These are phyloP conservation scores for Alternaria incomplexa DNA, from an alignment of 2,329 filamentous ascomycete genomes.

Conservation along the genomic window DNA sequence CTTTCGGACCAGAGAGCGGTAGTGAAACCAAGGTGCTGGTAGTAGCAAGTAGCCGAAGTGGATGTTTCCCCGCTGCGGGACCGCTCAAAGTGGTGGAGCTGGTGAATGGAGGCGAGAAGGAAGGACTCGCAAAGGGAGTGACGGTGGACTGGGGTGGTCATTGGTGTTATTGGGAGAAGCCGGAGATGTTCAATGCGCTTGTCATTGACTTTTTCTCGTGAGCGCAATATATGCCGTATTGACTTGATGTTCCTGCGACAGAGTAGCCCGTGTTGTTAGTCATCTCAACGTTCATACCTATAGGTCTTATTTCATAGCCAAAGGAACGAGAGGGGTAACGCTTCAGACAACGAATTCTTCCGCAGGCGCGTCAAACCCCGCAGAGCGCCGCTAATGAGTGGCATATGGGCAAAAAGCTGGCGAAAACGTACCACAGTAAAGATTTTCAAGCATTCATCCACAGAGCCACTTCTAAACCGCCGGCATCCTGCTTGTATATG, in stretches of 20 bases:
- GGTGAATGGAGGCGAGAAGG: constrained; percentile 18
- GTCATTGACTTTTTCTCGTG: constrained; percentile 19
- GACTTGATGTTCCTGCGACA: not conserved
- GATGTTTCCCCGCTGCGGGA: constrained; percentile 36
- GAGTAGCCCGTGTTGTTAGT: not conserved
- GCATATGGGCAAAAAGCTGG: not conserved
- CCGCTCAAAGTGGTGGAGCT: constrained; percentile 29
- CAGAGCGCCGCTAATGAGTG: not conserved
- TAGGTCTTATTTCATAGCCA: not conserved
- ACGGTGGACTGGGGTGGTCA: constrained; percentile 36
- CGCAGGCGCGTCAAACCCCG: not conserved
- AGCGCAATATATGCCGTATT: not conserved
- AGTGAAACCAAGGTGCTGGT: constrained; percentile 28
- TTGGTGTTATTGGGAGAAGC: constrained; percentile 42
- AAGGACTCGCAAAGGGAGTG: constrained; percentile 22
- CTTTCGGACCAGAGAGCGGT: constrained; percentile 21
- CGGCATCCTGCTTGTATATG: not conserved
- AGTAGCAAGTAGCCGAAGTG: constrained; percentile 34
- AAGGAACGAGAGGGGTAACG: not conserved
- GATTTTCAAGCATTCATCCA: not conserved
- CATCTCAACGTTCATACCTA: not conserved
- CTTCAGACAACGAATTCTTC: not conserved
- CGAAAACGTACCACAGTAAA: not conserved
- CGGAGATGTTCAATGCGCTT: constrained; percentile 30
- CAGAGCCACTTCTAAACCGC: not conserved